Percentiles rank a stretch among this genome's conserved stretches.
Conservation (phyloP, 179 eudicot species). For the Silene noctiflora region DNA sequence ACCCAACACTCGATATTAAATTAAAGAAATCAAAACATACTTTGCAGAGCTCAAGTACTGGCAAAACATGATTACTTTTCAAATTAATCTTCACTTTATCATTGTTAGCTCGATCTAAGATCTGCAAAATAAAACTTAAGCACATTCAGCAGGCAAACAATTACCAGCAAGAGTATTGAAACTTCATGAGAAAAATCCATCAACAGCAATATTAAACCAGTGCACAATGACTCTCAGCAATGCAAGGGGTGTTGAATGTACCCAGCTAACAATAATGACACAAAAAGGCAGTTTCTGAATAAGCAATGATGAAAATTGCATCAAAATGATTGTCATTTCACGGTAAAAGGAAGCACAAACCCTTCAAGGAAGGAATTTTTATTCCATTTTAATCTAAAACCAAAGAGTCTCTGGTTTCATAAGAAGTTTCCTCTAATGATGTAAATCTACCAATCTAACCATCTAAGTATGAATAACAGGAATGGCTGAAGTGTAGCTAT, state of each 20-base stretch:
- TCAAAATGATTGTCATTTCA: background rate
- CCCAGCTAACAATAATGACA: background rate
- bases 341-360: too few species aligned
- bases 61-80: slow-evolving; percentile 74
- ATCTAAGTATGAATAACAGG: background rate
- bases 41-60: slow-evolving; percentile 82
- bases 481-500: background rate
- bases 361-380: background rate
- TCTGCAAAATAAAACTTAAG: slow-evolving; percentile 40
- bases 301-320: background rate
- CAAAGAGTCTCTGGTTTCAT: background rate
- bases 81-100: slow-evolving; percentile 59
- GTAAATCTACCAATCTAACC: too few species aligned
- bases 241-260: background rate
- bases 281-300: background rate
- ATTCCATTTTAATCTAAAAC: background rate
- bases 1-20: background rate
- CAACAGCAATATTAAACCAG: background rate
- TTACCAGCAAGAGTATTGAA: background rate
- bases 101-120: slow-evolving; percentile 52
- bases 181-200: background rate
- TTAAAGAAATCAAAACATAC: slow-evolving; percentile 33
- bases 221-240: background rate
- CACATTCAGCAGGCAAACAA: slow-evolving; percentile 8
- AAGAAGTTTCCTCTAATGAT: background rate